Base-by-base conservation (phyloP, 331 rosid genomes). In the Rosa hybrid region DNA sequence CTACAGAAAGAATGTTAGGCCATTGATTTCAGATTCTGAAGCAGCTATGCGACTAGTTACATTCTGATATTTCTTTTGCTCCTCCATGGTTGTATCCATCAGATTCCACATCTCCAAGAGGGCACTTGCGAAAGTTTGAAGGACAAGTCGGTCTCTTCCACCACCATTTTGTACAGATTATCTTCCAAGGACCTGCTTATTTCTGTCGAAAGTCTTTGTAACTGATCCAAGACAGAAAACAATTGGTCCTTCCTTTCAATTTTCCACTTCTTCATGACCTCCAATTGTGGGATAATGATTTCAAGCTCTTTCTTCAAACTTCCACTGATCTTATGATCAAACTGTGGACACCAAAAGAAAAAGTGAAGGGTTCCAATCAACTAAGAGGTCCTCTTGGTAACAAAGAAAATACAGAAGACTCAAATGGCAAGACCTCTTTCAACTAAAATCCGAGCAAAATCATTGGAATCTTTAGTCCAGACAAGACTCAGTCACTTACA, bases 131-230 rank as follows among this genome's bases (percentile, higher is more conserved):
- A n/a, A n/a, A n/a, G n/a, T n/a, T n/a, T n/a, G n/a, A 87, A 50
- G 38, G 96, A 91, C 79, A 93, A 50, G 71, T 91, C 88, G 46
- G 88, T 85, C 86, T 88, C 97, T 60, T 87, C 89, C 75, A 81
- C 75, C 27, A 81, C 74, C 64, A 51, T 74, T 77, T 76, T 80
- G 74, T 81, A 54, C 30, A 71, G 83, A 76, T 77, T 77, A 57
- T 42, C 85, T 69, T 73, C 85, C 39, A 12, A 25, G 8, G 68
- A 41, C 39, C 77, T 84, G 67, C 78, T 7, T 62, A 91, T 77
- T 69, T 87, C 90, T 38, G 7, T 62, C 42, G 91, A 89, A 80
- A 91, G 76, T 60, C 77, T 84, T 68, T 77, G 87, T 72, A 87
- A 57, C 74, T 86, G 90, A 79, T 71, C 70, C 7, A 89, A 56